Evolutionary conservation across 225 moss, liverwort and hornwort genomes (phyloP).

Genomic region (Marchantia paleacea): DNA sequence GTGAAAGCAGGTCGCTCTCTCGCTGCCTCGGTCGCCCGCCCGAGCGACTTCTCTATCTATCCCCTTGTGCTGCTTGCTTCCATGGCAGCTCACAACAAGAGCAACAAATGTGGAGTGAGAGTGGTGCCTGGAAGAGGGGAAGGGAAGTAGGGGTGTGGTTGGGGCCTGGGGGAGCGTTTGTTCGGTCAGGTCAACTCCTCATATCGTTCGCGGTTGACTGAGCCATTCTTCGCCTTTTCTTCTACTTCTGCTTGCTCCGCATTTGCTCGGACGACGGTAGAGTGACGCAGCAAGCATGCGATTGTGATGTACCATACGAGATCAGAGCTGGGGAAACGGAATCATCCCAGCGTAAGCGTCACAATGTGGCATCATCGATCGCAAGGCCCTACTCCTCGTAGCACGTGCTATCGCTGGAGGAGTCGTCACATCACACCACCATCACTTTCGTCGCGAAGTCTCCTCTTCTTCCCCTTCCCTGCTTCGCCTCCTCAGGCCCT

Average conservation of each 20-base stretch:
- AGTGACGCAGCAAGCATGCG: constrained; percentile 16
- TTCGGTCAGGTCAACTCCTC: constrained; percentile 4
- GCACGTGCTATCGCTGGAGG: constrained; percentile 5
- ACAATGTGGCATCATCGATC: constrained; percentile 8
- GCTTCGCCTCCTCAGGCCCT: no score
- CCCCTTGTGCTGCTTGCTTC: no score
- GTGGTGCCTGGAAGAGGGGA: no score
- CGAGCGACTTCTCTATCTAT: no score
- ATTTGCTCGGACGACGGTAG: constrained; percentile 5
- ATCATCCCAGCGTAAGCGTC: constrained; percentile 15
- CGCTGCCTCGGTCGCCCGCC: not conserved
- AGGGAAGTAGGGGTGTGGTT: no score
- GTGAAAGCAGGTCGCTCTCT: not conserved
- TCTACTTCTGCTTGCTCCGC: not conserved
- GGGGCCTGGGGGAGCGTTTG: not conserved
- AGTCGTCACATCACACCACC: not conserved
- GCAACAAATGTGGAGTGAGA: no score
- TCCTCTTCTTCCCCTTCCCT: no score
- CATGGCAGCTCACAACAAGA: not conserved
- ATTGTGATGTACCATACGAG: not conserved
- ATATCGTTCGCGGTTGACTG: not conserved
- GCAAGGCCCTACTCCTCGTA: not conserved
- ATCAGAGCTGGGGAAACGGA: not conserved
- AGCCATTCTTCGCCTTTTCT: not conserved
- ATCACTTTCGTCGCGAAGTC: not conserved